Evolutionary conservation across 73 alveolate genomes (phyloP).

Genomic region (Halteria grandinella): DNA sequence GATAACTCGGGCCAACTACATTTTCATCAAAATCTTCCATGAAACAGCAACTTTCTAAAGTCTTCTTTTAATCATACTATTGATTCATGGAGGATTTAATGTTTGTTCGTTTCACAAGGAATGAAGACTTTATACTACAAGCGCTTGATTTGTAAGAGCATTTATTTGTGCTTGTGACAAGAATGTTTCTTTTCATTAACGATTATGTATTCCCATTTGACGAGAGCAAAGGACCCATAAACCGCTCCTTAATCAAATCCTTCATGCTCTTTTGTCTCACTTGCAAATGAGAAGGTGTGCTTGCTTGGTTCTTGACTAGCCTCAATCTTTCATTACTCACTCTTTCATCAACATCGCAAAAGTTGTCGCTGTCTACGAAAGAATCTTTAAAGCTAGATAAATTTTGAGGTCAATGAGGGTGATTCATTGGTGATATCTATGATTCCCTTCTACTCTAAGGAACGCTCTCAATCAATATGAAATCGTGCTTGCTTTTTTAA

Average conservation of each 20-base stretch:
- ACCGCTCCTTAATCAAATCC: conserved; percentile 4
- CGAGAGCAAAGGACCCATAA: not conserved
- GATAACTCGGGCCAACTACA: not conserved
- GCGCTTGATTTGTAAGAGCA: conserved; percentile 3
- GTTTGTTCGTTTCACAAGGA: not conserved
- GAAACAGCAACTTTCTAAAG: conserved; percentile 4
- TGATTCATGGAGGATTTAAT: not conserved
- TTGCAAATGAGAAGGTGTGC: not conserved
- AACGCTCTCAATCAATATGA: no score
- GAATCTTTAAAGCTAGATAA: not conserved
- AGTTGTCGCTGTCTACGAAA: conserved; percentile 19
- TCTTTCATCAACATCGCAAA: conserved; percentile 22
- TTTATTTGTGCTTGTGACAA: conserved; percentile 3
- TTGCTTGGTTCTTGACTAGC: not conserved
- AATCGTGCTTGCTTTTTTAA: not conserved
- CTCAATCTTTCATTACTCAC: not conserved
- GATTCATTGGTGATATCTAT: no score
- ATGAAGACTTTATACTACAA: conserved; percentile 5
- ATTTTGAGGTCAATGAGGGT: no score
- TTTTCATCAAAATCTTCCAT: conserved; percentile 5
- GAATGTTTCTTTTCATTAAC: conserved; percentile 6
- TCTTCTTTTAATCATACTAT: not conserved
- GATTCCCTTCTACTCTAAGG: no score
- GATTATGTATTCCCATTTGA: not conserved
- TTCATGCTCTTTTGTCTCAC: conserved; percentile 10